Conservation (phyloP, 495 filamentous ascomycete species). For the Sporormia fimetaria region DNA sequence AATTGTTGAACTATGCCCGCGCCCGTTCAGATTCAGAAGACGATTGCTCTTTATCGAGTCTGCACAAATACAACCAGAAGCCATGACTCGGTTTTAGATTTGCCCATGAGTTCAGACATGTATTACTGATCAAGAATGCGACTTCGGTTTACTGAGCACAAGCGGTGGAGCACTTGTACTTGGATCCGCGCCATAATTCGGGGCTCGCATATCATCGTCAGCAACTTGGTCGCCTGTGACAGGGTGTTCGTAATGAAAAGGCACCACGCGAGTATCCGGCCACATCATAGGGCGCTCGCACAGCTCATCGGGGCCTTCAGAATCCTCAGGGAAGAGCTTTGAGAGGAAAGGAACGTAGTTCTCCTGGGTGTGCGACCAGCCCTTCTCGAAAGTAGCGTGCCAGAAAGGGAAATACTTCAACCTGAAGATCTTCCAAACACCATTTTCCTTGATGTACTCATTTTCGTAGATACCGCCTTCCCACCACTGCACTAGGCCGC, state of each 20-base stretch:
- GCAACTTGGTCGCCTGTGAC: conserved; percentile 38
- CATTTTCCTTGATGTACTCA: conserved; percentile 48
- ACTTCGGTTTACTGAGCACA: conserved; percentile 28
- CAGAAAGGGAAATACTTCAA: conserved; percentile 48
- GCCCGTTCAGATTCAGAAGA: too few relatives aligned
- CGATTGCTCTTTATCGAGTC: too few relatives aligned
- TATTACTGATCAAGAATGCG: conserved; percentile 8
- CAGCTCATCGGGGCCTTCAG: conserved; percentile 41
- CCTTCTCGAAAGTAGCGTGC: conserved; percentile 43
- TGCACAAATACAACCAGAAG: too few relatives aligned
- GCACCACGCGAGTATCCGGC: conserved; percentile 45
- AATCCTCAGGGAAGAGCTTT: conserved; percentile 29
- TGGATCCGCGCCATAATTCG: conserved; percentile 35
- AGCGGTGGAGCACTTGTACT: conserved; percentile 34
- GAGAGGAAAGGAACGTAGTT: conserved; percentile 42
- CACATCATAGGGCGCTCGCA: conserved; percentile 43
- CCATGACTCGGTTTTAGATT: too few relatives aligned
- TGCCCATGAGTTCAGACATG: too few relatives aligned
- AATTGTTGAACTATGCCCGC: too few relatives aligned
- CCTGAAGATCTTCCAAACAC: conserved; percentile 44
- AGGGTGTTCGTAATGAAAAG: conserved; percentile 46
- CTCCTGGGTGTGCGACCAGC: conserved; percentile 42
- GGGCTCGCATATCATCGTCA: conserved; percentile 40
- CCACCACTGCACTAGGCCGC: conserved; percentile 45
- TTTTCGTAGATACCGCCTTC: conserved; percentile 49